Conservation (phyloP, 208 protist species). For the Crithidia bombi region DNA sequence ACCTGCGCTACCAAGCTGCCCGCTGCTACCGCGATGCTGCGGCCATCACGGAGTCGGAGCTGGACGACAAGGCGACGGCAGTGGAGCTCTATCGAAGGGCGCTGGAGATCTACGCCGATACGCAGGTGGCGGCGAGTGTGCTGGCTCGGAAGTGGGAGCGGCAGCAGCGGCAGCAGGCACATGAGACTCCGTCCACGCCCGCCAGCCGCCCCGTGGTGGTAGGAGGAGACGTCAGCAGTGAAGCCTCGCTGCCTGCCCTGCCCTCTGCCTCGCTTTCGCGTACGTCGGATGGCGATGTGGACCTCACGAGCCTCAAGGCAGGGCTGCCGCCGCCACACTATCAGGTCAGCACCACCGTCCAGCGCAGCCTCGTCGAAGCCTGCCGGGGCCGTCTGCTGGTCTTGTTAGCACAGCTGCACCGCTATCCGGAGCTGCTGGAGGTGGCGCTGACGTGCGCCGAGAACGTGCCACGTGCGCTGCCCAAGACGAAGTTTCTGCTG, state of each 20-base stretch:
- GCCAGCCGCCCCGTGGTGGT: no score
- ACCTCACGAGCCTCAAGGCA: background rate
- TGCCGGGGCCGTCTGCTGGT: slow-evolving; percentile 61
- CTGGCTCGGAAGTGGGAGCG: slow-evolving; percentile 21
- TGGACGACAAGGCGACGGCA: slow-evolving; percentile 45
- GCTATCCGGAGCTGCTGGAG: slow-evolving; percentile 58
- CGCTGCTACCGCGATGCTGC: slow-evolving; percentile 73
- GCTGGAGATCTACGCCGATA: slow-evolving; percentile 52
- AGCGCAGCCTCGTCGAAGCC: slow-evolving; percentile 48
- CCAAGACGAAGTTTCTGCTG: slow-evolving; percentile 57
- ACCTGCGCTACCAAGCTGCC: slow-evolving; percentile 64
- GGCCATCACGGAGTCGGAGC: slow-evolving; percentile 48
- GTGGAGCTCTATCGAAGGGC: slow-evolving; percentile 59
- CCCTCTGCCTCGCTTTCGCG: background rate
- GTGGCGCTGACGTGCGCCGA: slow-evolving; percentile 29
- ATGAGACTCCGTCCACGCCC: background rate
- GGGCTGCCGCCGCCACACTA: slow-evolving; percentile 20
- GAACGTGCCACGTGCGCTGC: slow-evolving; percentile 22
- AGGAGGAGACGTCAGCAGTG: no score
- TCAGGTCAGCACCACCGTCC: slow-evolving; percentile 29
- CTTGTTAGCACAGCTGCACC: slow-evolving; percentile 44
- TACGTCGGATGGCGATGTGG: background rate
- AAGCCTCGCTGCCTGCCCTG: background rate
- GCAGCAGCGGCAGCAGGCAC: slow-evolving; percentile 1
- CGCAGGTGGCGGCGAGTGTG: slow-evolving; percentile 1